Conservation (phyloP, 164 flowering plant genomes). For the Magnolia sinica region DNA sequence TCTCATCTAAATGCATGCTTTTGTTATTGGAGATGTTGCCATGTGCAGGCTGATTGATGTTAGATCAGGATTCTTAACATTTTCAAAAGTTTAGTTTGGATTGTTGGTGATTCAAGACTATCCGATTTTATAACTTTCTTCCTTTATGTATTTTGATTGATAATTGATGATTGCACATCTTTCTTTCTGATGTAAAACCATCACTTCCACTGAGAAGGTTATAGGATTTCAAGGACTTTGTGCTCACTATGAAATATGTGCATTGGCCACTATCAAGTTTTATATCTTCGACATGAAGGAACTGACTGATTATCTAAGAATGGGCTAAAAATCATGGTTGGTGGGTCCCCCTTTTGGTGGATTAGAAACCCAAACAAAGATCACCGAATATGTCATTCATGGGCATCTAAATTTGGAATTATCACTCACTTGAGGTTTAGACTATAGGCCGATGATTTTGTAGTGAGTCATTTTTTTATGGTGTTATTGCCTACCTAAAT, state of each 20-base stretch:
- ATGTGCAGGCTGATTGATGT: background rate
- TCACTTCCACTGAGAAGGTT: background rate
- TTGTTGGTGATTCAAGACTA: background rate
- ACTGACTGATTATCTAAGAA: background rate
- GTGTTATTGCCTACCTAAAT: background rate
- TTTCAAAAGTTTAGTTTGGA: background rate
- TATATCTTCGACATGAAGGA: background rate
- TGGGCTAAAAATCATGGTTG: background rate
- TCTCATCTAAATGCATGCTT: background rate
- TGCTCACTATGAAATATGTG: background rate
- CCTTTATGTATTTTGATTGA: background rate
- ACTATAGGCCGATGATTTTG: background rate
- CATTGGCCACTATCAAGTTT: background rate
- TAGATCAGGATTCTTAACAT: no score
- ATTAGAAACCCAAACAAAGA: background rate
- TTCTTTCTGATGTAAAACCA: background rate
- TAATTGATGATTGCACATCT: background rate
- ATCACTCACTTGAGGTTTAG: background rate
- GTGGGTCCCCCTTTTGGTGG: background rate
- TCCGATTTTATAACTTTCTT: background rate
- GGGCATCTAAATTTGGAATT: background rate
- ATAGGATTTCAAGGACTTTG: background rate
- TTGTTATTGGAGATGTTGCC: background rate
- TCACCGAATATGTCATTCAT: background rate
- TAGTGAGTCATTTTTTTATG: background rate